These are phyloP conservation scores for Alnus rubra DNA, from an alignment of 306 rosid genomes.

Conservation along the genomic window DNA sequence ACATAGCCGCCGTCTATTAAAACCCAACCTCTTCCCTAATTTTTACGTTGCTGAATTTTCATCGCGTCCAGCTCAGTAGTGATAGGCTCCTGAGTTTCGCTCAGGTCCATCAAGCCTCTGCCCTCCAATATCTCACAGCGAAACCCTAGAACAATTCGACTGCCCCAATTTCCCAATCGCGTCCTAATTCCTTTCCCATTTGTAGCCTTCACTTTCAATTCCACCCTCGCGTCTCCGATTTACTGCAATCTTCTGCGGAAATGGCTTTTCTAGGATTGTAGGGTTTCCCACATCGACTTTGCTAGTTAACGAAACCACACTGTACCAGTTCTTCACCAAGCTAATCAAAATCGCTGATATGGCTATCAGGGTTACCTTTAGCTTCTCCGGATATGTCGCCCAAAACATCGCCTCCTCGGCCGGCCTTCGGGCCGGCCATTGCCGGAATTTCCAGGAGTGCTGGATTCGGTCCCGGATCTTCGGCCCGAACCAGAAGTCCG, in stretches of 20 bases:
- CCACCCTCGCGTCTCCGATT: constrained; percentile 26
- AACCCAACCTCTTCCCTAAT: not conserved
- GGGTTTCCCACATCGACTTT: constrained; percentile 34
- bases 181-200: constrained; percentile 17
- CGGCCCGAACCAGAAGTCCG: constrained; percentile 50
- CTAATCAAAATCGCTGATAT: constrained; percentile 42
- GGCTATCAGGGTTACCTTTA: constrained; percentile 78
- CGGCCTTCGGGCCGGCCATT: constrained; percentile 46
- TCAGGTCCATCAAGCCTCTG: constrained; percentile 2
- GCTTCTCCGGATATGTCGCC: constrained; percentile 83
- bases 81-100: not conserved
- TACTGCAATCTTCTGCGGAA: constrained; percentile 28
- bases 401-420: constrained; percentile 75
- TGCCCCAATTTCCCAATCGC: constrained; percentile 5
- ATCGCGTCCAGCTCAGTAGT: no score
- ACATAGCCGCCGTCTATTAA: not conserved
- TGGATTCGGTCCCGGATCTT: constrained; percentile 61
- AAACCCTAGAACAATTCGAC: not conserved
- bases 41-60: not conserved
- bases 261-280: constrained; percentile 42
- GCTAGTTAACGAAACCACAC: constrained; percentile 30
- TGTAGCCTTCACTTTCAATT: constrained; percentile 35
- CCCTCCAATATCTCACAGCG: not conserved
- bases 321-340: constrained; percentile 38
- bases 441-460: constrained; percentile 67